A percentile compares a stretch with the other conserved stretches of the same genome.
These are phyloP conservation scores for Hypoxylon sp. DNA, from an alignment of 2,329 filamentous ascomycete genomes.

Conservation along the genomic window DNA sequence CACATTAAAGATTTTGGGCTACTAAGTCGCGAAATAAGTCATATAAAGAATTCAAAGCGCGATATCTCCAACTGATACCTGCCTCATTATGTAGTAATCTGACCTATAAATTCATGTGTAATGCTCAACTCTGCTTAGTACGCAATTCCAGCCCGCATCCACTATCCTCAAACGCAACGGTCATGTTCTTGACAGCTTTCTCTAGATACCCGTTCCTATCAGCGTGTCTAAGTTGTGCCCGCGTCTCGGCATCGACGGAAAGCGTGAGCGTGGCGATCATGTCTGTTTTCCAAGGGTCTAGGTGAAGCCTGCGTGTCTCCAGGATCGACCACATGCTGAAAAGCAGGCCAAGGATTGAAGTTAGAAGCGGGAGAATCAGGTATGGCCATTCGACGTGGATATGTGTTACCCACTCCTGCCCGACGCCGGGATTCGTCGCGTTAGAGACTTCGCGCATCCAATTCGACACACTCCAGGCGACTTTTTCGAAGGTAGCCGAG, in stretches of 20 bases:
- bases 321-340: slow-evolving; percentile 38
- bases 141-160: slow-evolving; percentile 43
- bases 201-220: slow-evolving; percentile 38
- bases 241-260: slow-evolving; percentile 43
- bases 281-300: slow-evolving; percentile 45
- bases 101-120: background rate
- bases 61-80: background rate
- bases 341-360: slow-evolving; percentile 26
- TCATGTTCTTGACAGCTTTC: slow-evolving; percentile 34
- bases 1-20: no score
- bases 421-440: slow-evolving; percentile 15
- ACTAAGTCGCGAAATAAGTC: no score
- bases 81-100: background rate
- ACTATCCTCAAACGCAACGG: slow-evolving; percentile 36
- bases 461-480: slow-evolving; percentile 34
- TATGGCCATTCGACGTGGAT: slow-evolving; percentile 47
- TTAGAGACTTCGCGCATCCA: slow-evolving; percentile 41
- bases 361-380: slow-evolving; percentile 39
- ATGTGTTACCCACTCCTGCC: slow-evolving; percentile 40
- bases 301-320: slow-evolving; percentile 37
- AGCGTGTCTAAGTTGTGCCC: slow-evolving; percentile 41
- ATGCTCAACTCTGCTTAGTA: slow-evolving; percentile 20
- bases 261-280: slow-evolving; percentile 44
- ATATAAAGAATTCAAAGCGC: background rate
- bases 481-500: slow-evolving; percentile 36